phyloP scores from a whole-genome alignment of 257 asterid species.

The Lycium ferocissimum region DNA sequence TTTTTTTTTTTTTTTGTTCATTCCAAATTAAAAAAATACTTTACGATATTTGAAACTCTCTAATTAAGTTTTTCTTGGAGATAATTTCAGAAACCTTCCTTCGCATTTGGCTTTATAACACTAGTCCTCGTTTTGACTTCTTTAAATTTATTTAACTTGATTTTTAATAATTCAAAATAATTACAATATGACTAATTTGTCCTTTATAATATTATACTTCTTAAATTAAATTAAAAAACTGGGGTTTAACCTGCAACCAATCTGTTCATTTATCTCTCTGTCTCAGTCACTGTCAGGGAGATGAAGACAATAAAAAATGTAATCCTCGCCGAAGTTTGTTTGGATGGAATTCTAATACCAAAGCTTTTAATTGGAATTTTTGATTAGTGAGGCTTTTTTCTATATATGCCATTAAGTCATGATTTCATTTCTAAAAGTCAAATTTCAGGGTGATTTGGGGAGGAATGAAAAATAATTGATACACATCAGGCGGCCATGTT shows the following conservation, averaged over 20 bases:
- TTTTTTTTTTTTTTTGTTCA: too few relatives aligned
- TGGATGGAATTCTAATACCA: not conserved
- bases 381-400: not conserved
- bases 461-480: too few relatives aligned
- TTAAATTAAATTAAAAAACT: not conserved
- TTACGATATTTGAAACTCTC: too few relatives aligned
- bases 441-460: too few relatives aligned
- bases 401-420: too few relatives aligned
- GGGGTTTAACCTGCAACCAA: not conserved
- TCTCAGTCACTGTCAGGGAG: too few relatives aligned
- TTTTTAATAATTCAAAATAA: not conserved
- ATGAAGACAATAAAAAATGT: not conserved
- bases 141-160: not conserved
- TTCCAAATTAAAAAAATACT: too few relatives aligned
- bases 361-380: not conserved
- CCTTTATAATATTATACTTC: not conserved
- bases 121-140: not conserved
- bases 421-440: too few relatives aligned
- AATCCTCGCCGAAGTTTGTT: not conserved
- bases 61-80: too few relatives aligned
- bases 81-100: too few relatives aligned
- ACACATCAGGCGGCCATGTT: too few relatives aligned
- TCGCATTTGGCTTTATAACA: not conserved
- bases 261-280: not conserved
- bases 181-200: not conserved